Evolutionary conservation across 2,329 filamentous ascomycete genomes (phyloP).

Genomic region (Paracorniculantispora psalliotae): DNA sequence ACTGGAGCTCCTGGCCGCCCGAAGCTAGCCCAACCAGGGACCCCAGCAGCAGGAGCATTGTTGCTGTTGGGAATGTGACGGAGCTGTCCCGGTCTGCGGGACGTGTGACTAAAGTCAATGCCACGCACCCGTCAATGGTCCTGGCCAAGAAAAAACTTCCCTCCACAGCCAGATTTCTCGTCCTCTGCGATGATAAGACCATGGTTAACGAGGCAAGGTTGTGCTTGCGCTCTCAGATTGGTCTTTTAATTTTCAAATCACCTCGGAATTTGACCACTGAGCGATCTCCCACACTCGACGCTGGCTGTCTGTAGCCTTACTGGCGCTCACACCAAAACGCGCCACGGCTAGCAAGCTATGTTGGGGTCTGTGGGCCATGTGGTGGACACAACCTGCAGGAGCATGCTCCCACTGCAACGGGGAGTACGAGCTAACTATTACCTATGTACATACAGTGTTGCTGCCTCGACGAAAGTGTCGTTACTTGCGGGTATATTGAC

Average conservation of each 20-base stretch:
- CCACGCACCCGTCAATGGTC: neutral
- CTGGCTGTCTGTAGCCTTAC: no score
- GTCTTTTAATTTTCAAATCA: neutral
- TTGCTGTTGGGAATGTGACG: neutral
- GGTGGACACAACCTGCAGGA: neutral
- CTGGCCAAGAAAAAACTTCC: neutral
- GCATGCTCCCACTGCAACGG: neutral
- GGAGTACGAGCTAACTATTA: neutral
- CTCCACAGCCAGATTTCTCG: neutral
- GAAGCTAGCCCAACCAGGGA: neutral
- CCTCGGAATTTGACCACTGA: neutral
- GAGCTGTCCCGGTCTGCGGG: neutral
- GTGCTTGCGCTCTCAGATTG: neutral
- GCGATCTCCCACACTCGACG: no score
- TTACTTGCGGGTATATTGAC: no score
- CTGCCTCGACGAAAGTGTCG: no score
- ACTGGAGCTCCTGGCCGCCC: neutral
- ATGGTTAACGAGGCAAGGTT: neutral
- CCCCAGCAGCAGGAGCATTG: neutral
- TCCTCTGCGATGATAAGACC: neutral
- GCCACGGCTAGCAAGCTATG: neutral
- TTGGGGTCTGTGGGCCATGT: neutral
- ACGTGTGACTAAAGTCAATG: neutral
- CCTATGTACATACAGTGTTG: no score
- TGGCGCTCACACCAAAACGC: no score